Conservation (phyloP, 2,329 filamentous ascomycete genomes). For the Fusarium buxicola region DNA sequence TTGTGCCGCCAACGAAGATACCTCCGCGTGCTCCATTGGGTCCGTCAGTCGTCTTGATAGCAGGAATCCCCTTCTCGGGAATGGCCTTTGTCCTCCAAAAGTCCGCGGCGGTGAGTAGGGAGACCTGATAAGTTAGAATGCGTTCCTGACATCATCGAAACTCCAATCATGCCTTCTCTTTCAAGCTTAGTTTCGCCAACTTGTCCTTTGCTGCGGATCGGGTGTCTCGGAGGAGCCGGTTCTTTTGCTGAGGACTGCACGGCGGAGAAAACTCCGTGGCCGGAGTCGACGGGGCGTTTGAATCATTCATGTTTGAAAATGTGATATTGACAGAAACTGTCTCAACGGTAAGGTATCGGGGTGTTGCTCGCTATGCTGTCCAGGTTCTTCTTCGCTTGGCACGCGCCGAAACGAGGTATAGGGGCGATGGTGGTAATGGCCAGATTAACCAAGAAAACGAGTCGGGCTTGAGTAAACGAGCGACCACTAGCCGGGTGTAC, state of each 20-base stretch:
- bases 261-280: conserved; percentile 62
- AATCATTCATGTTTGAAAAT: conserved; percentile 33
- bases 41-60: conserved; percentile 75
- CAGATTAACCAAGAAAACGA: too few relatives aligned
- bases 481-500: too few relatives aligned
- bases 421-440: too few relatives aligned
- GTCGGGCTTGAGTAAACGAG: not conserved
- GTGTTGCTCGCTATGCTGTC: conserved; percentile 1
- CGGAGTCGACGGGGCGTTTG: conserved; percentile 56
- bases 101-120: conserved; percentile 70
- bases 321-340: not conserved
- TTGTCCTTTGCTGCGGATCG: conserved; percentile 61
- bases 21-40: conserved; percentile 77
- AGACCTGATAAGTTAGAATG: conserved; percentile 57
- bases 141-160: not conserved
- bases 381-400: too few relatives aligned
- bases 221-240: conserved; percentile 51
- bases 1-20: conserved; percentile 75
- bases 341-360: too few relatives aligned
- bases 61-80: conserved; percentile 70
- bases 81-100: conserved; percentile 78
- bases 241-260: conserved; percentile 56
- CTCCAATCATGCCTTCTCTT: conserved; percentile 64
- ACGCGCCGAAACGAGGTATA: too few relatives aligned
- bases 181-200: conserved; percentile 62